These are phyloP conservation scores for Heliosperma pusillum DNA, from an alignment of 148 eudicot species.

Conservation along the genomic window DNA sequence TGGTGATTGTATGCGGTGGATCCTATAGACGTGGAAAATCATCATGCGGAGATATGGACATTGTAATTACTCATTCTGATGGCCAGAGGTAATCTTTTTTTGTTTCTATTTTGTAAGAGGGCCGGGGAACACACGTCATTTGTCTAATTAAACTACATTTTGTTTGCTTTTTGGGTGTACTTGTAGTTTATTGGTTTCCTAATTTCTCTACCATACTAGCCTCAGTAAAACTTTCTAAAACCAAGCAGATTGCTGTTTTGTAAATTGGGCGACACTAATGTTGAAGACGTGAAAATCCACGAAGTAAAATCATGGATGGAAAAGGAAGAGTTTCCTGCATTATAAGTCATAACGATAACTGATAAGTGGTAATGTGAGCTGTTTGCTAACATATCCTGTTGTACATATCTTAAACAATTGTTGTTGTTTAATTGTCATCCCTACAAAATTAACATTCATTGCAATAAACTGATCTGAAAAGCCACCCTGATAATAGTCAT, in stretches of 20 bases:
- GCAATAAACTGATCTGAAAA: too few relatives aligned
- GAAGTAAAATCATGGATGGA: neutral
- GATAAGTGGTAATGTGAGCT: neutral
- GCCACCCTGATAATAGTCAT: too few relatives aligned
- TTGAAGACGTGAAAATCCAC: too few relatives aligned
- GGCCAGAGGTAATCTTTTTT: slow-evolving; percentile 60
- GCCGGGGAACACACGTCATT: neutral
- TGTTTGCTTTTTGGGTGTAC: neutral
- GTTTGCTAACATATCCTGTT: neutral
- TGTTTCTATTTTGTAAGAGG: too few relatives aligned
- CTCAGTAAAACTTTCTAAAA: neutral
- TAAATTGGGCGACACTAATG: too few relatives aligned
- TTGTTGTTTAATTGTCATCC: too few relatives aligned
- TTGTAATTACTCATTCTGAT: slow-evolving; percentile 90
- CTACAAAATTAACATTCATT: too few relatives aligned
- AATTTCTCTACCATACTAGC: neutral
- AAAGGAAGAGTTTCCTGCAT: neutral
- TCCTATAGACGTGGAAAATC: slow-evolving; percentile 95
- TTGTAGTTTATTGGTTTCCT: neutral
- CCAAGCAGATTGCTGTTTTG: too few relatives aligned
- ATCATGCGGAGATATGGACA: slow-evolving; percentile 93
- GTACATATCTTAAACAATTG: too few relatives aligned
- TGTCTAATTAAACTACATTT: neutral
- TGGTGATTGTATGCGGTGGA: slow-evolving; percentile 78
- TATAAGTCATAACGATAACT: neutral